Base-by-base conservation (phyloP, 1,284 basidiomycete genomes). In the Neotropicomus parvogracilis region DNA sequence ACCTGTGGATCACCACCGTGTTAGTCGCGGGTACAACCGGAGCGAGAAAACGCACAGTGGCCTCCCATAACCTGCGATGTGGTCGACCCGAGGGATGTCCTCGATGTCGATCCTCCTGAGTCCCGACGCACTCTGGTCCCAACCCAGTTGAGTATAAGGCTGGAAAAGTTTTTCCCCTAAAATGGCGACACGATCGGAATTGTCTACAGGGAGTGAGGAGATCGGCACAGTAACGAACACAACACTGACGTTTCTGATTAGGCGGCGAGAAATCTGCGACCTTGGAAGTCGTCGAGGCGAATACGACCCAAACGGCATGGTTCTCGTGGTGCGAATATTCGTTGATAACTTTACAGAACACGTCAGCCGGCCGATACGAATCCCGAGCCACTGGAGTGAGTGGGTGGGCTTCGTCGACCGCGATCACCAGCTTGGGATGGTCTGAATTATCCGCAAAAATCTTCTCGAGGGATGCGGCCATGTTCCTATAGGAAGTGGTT, bases 211-310 rank as follows among this genome's bases (percentile, higher is more conserved):
- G 0, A 45, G 21, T 26, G 2, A 6, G 2, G 13, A 8, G 11
- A 35, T 33, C 10, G 8, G 2, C n/a, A n/a, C n/a, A n/a, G n/a
- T n/a, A 24, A 17, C 3, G 5, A 31, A n/a, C 3, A 4, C 10
- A 26, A 31, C 4, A 43, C 43, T 6, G 0, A 55, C 53, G 3
- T 21, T 19, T 54, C 6, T 48, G 20, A 21, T 46, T 43, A 4
- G 45, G 55, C 0, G 39, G 52, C 0, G 40, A 47, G 26, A 56
- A 52, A 24, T 58, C 37, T 0, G 42, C 21, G 7, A 58, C 41
- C 13, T 40, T 48, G 16, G 56, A 46, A 10, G 49, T 53, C 0
- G 56, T 56, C 0, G 48, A 56, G 1, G 53, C 46, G 13, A 58
- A 58, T 11, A 44, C 48, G 0, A 56, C 45, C 56, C 56, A 56